Evolutionary conservation across 2,329 filamentous ascomycete species (phyloP).

Genomic region (Xylaria sp.): DNA sequence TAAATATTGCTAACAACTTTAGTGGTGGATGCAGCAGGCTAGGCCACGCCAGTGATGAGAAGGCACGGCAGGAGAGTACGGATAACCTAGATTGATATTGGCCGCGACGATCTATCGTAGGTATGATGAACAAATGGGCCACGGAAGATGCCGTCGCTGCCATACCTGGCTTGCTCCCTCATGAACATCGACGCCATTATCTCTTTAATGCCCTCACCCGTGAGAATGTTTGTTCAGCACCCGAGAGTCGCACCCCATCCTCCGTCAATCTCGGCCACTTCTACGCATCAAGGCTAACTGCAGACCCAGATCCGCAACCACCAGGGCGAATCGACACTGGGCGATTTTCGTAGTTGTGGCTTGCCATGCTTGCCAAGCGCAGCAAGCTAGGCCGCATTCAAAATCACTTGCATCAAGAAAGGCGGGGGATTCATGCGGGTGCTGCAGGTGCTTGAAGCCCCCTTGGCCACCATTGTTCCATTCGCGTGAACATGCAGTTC

Average conservation of each 20-base stretch:
- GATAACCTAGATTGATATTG: constrained; percentile 24
- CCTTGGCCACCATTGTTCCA: constrained; percentile 31
- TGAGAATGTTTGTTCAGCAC: constrained; percentile 3
- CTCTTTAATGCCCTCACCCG: constrained; percentile 5
- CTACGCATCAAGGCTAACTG: constrained; percentile 39
- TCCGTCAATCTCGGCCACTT: constrained; percentile 17
- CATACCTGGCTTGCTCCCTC: constrained; percentile 3
- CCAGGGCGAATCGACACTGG: constrained; percentile 22
- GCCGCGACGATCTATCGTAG: constrained; percentile 20
- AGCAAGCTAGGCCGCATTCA: constrained; percentile 46
- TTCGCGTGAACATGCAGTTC: constrained; percentile 35
- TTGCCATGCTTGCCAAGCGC: constrained; percentile 39
- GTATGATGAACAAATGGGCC: background rate
- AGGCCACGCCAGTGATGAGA: constrained; percentile 16
- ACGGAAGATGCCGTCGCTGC: constrained; percentile 33
- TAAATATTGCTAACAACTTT: constrained; percentile 16
- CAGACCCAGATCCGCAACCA: constrained; percentile 34
- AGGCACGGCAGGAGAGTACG: constrained; percentile 1
- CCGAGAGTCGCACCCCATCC: constrained; percentile 10
- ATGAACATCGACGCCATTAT: constrained; percentile 8
- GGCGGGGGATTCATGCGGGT: constrained; percentile 48
- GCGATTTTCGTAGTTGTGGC: constrained; percentile 38
- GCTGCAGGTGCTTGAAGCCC: constrained; percentile 40
- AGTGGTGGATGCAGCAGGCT: constrained; percentile 18
- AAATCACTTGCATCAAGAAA: constrained; percentile 46